These are phyloP conservation scores for Hypoxylon intermedium DNA, from an alignment of 495 filamentous ascomycete genomes.

Conservation along the genomic window DNA sequence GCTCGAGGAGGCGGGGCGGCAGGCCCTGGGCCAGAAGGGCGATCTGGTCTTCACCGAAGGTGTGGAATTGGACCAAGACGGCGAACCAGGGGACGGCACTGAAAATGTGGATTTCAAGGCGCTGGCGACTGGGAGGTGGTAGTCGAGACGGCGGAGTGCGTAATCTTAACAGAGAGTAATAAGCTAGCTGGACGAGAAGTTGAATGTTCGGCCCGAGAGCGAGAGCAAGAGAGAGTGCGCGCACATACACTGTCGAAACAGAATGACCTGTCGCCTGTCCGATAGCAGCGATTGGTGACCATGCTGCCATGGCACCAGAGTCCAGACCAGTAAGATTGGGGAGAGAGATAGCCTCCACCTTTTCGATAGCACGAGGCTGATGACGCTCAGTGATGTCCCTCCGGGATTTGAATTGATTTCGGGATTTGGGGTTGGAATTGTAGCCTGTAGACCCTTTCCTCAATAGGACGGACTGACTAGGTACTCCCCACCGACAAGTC, in stretches of 20 bases:
- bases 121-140: slow-evolving; percentile 10
- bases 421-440: slow-evolving; percentile 16
- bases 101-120: slow-evolving; percentile 29
- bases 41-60: slow-evolving; percentile 79
- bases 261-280: too few relatives aligned
- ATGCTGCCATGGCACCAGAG: neutral
- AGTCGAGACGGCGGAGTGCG: slow-evolving; percentile 16
- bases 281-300: neutral
- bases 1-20: slow-evolving; percentile 74
- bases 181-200: slow-evolving; percentile 1
- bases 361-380: slow-evolving; percentile 33
- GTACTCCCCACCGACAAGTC: too few relatives aligned
- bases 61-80: slow-evolving; percentile 41
- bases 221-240: too few relatives aligned
- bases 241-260: neutral
- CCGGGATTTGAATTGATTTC: slow-evolving; percentile 29
- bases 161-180: slow-evolving; percentile 21
- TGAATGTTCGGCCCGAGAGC: neutral
- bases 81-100: slow-evolving; percentile 19
- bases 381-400: slow-evolving; percentile 2
- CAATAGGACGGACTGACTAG: too few relatives aligned
- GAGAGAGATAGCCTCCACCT: slow-evolving; percentile 6
- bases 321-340: slow-evolving; percentile 3
- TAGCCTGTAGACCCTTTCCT: too few relatives aligned
- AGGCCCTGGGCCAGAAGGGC: slow-evolving; percentile 71